Base-by-base conservation (phyloP, 805 yeast genomes). In the Yarrowia sp. region DNA sequence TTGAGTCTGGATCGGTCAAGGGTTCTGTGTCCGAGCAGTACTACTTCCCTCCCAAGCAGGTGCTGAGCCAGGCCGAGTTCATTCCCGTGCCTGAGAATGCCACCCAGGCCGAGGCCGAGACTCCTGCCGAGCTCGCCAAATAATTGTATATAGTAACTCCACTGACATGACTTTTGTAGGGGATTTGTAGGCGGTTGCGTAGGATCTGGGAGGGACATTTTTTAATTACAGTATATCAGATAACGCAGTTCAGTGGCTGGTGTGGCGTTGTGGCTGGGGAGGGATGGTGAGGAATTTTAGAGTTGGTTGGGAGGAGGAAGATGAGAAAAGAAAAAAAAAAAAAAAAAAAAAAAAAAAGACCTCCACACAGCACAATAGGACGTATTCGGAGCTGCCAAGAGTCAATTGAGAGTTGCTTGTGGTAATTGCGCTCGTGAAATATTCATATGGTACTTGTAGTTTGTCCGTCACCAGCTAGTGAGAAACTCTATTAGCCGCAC, bases 111-210 rank as follows among this genome's bases (percentile, higher is more conserved):
- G 50, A 31, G 9, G 41, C 43, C 43, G 51, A 58, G 43, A 43
- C 64, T 4, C 7, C 51, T 6, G 45, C 47, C 47, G 60, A 53
- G 44, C 60, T 38, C 35, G 47, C 61, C 38, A 55, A 55, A 41
- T 55, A 55, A 55, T 55, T 55, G 61, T 55, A 55, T 55, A 55
- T 55, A 55, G 61, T n/a, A 55, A 55, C 31, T 39, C 61, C 61
- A 55, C 61, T 55, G 61, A 55, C 61, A 53, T 39, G n/a, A n/a
- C n/a, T n/a, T n/a, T n/a, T n/a, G n/a, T n/a, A n/a, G n/a, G n/a
- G n/a, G n/a, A n/a, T n/a, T n/a, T n/a, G n/a, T n/a, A n/a, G n/a
- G n/a, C n/a, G n/a, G n/a, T n/a, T n/a, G n/a, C n/a, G n/a, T n/a
- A n/a, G n/a, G n/a, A n/a, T n/a, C n/a, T n/a, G n/a, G n/a, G n/a